Base-by-base conservation (phyloP, 2,329 filamentous ascomycete species). In the Nigrospora oryzae region DNA sequence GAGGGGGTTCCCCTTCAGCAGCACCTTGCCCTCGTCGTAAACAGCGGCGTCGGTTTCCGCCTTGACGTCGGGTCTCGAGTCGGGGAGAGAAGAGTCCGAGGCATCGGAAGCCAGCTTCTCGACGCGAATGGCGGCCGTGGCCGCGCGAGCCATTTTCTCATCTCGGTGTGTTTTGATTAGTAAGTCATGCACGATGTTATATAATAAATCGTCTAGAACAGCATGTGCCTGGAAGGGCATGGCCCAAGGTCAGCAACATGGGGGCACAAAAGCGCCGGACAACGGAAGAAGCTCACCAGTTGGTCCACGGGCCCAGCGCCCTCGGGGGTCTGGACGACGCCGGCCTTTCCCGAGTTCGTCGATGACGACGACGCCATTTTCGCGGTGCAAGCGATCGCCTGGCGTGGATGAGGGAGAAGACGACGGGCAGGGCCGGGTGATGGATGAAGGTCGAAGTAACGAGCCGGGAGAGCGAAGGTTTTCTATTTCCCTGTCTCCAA, bases 161-260 rank as follows among this genome's bases (percentile, higher is more conserved):
- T 86, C 77, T 53, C 83, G 84, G 62, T 91, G 87, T 36, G 80
- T 81, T 61, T 86, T 79, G 56, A 89, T 73, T 51, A 88, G 71
- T 42, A 88, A 73, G 60, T 87, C 84, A 63, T 86, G 83, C 53
- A 90, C 75, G 57, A 90, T 77, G 63, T 87, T 89, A 68, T 85
- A 81, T 49, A 91, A 69, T 45, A 84, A 66, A 58, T 90, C 85
- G 57, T 89, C 83, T 57, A 91, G 74, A 48, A 91, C 77, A 17
- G 75, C 68, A 59, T 81, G 74, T 51, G 80, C 71, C 80, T 83
- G 53, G 31, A 42, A 35, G 40, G 12, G 10, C 23, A 7, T 4
- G 7, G 37, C 12, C 8, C 15, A 17, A 8, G 34, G 34, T 36
- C 13, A 36, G 34, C 10, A 36, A 36, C 34, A 10, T 34, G 31